phyloP scores from a whole-genome alignment of 768 basidiomycete species.

The Jaapia argillacea region DNA sequence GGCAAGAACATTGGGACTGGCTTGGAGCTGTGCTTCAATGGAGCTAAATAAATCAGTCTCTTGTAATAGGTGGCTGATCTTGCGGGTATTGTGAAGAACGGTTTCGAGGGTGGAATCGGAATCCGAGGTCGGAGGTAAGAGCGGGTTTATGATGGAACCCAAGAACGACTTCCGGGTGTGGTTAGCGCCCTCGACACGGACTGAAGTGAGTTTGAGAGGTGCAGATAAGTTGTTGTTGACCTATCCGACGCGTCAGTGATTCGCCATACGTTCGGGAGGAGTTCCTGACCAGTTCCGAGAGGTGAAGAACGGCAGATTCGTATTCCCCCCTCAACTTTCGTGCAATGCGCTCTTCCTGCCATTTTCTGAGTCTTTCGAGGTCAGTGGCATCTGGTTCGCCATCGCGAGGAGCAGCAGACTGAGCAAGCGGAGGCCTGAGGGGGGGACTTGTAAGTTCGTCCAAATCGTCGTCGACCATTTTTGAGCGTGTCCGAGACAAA shows the following conservation, averaged over 20 bases:
- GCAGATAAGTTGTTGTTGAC: conserved; percentile 58
- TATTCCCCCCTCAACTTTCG: conserved; percentile 69
- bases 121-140: conserved; percentile 22
- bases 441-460: conserved; percentile 16
- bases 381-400: conserved; percentile 40
- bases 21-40: conserved; percentile 56
- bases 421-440: conserved; percentile 41
- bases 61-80: conserved; percentile 53
- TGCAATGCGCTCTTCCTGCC: conserved; percentile 69
- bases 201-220: conserved; percentile 58
- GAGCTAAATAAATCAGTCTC: conserved; percentile 71
- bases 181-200: conserved; percentile 72
- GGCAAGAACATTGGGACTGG: conserved; percentile 41
- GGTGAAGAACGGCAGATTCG: conserved; percentile 52
- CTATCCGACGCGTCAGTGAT: conserved; percentile 24
- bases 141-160: conserved; percentile 63
- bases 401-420: conserved; percentile 44
- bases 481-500: no score
- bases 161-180: conserved; percentile 77
- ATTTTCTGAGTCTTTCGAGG: conserved; percentile 47
- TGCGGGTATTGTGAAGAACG: conserved; percentile 60
- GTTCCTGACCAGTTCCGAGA: conserved; percentile 53
- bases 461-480: conserved; percentile 13
- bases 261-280: no score
- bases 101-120: conserved; percentile 39